Conservation (phyloP, 495 filamentous ascomycete species). For the Hyaloscypha hepaticicola region DNA sequence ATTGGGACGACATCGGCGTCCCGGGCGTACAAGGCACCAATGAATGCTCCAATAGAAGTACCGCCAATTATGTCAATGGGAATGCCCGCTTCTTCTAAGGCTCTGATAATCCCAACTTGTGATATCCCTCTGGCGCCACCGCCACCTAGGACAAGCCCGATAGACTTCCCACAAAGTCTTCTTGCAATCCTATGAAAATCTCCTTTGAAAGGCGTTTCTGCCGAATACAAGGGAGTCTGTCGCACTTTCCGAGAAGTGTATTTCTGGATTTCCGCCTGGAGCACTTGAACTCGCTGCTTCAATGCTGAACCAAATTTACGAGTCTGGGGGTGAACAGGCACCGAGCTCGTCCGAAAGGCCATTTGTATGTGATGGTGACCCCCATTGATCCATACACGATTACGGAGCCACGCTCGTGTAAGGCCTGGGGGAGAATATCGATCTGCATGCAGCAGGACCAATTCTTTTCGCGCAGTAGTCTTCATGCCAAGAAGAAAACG, state of each 20-base stretch:
- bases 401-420: slow-evolving; percentile 86
- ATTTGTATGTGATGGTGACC: slow-evolving; percentile 98
- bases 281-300: slow-evolving; percentile 88
- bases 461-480: slow-evolving; percentile 90
- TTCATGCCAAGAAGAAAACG: slow-evolving; percentile 95
- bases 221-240: slow-evolving; percentile 84
- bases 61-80: slow-evolving; percentile 96
- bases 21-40: slow-evolving; percentile 90
- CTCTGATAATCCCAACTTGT: slow-evolving; percentile 90
- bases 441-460: slow-evolving; percentile 91
- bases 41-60: slow-evolving; percentile 97
- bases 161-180: slow-evolving; percentile 88
- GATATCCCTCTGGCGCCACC: slow-evolving; percentile 89
- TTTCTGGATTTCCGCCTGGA: slow-evolving; percentile 97
- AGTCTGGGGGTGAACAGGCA: slow-evolving; percentile 72
- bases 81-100: slow-evolving; percentile 93
- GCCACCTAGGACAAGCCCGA: slow-evolving; percentile 90
- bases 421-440: slow-evolving; percentile 81
- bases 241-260: slow-evolving; percentile 86
- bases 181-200: slow-evolving; percentile 94
- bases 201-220: slow-evolving; percentile 90
- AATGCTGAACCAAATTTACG: slow-evolving; percentile 81
- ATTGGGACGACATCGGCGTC: slow-evolving; percentile 97
- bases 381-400: slow-evolving; percentile 97
- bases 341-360: slow-evolving; percentile 75